These are phyloP conservation scores for Phanerochaete carnosa DNA, from an alignment of 768 basidiomycete genomes.

Conservation along the genomic window DNA sequence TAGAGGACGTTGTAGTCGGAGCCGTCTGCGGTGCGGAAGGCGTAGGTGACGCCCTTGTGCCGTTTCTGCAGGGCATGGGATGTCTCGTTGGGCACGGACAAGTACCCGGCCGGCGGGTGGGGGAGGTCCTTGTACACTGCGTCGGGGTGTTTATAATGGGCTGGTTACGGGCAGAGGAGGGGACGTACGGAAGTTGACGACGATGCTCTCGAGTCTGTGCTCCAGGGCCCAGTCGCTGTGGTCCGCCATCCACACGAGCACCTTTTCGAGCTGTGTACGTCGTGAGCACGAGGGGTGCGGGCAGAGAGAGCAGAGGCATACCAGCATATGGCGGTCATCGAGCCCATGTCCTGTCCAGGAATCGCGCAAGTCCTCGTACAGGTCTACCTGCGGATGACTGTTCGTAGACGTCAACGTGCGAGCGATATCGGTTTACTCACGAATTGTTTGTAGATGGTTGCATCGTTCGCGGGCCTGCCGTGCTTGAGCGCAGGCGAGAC, in stretches of 20 bases:
- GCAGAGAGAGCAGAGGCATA: background rate
- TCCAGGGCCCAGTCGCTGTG: constrained; percentile 29
- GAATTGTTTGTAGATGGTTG: too few relatives aligned
- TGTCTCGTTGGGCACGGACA: constrained; percentile 35
- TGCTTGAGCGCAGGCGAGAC: background rate
- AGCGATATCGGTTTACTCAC: background rate
- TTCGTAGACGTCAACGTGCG: background rate
- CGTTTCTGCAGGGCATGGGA: constrained; percentile 55
- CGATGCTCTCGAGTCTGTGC: constrained; percentile 42
- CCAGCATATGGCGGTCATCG: constrained; percentile 4
- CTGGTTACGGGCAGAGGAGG: background rate
- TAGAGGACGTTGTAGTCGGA: constrained; percentile 31
- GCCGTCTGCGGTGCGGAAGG: constrained; percentile 33
- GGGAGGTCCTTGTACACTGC: constrained; percentile 79
- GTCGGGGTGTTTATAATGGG: background rate
- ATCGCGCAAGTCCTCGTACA: background rate
- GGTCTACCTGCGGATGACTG: background rate
- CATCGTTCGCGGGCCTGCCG: too few relatives aligned
- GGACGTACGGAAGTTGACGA: constrained; percentile 57
- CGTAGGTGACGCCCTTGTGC: constrained; percentile 60
- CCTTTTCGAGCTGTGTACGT: constrained; percentile 54
- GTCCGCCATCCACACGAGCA: constrained; percentile 58
- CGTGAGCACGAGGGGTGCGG: background rate
- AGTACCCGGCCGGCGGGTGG: constrained; percentile 62
- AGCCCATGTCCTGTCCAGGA: background rate